Percentiles rank a stretch among this genome's conserved stretches.
Evolutionary conservation across 306 rosid genomes (phyloP).

Genomic region (Notholithocarpus densiflorus): DNA sequence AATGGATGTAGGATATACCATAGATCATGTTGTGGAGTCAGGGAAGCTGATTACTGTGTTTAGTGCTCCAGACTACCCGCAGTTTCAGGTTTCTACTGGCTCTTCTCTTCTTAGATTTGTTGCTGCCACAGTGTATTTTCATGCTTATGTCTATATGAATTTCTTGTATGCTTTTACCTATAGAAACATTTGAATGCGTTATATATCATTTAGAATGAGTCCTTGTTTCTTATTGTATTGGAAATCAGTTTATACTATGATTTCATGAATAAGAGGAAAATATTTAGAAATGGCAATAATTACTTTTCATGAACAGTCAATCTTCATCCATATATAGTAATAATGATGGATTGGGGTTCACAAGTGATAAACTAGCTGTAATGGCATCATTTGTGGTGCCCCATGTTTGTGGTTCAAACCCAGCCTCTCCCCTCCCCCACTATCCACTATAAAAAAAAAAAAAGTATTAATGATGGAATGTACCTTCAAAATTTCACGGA

Average conservation of each 20-base stretch:
- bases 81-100: constrained; percentile 64
- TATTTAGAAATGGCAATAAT: not conserved
- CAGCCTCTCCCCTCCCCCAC: no score
- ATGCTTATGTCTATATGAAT: not conserved
- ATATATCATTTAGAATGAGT: not conserved
- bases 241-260: not conserved
- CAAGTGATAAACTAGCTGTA: no score
- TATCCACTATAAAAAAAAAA: no score
- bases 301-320: not conserved
- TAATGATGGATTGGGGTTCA: not conserved
- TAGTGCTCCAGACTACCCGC: constrained; percentile 96
- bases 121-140: not conserved
- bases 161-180: not conserved
- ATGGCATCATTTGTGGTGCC: no score
- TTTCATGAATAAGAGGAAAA: not conserved
- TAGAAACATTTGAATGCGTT: not conserved
- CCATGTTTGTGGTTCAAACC: no score
- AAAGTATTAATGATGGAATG: not conserved
- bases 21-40: constrained; percentile 86
- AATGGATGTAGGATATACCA: constrained; percentile 81
- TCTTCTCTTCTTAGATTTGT: constrained; percentile 7
- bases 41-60: constrained; percentile 83
- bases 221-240: not conserved
- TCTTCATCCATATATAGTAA: not conserved
- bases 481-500: not conserved